A percentile compares a stretch with the other conserved stretches of the same genome.
phyloP scores from a whole-genome alignment of 768 basidiomycete species.

The Pisolithus albus region DNA sequence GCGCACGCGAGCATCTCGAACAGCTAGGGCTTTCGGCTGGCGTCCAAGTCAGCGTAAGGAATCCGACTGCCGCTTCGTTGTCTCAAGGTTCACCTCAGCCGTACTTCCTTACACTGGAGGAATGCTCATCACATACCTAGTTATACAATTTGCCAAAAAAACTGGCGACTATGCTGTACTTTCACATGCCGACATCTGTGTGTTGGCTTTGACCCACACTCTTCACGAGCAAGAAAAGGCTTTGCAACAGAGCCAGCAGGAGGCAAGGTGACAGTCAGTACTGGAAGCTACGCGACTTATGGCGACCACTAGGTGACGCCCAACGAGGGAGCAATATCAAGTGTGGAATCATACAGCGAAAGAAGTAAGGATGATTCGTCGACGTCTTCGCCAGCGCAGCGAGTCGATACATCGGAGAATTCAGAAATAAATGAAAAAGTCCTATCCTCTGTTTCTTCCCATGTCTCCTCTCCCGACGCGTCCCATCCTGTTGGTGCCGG shows the following conservation, averaged over 20 bases:
- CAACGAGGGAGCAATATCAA: neutral
- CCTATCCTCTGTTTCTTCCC: slow-evolving; percentile 4
- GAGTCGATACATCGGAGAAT: slow-evolving; percentile 1
- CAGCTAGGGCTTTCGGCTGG: slow-evolving; percentile 69
- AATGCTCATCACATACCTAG: slow-evolving; percentile 36
- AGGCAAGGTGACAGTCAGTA: neutral
- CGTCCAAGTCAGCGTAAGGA: slow-evolving; percentile 63
- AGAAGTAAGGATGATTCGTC: slow-evolving; percentile 3
- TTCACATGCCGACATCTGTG: slow-evolving; percentile 84
- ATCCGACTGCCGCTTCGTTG: slow-evolving; percentile 65
- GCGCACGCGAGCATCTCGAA: slow-evolving; percentile 82
- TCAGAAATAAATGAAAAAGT: neutral
- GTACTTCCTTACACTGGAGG: neutral
- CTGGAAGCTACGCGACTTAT: neutral
- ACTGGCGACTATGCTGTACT: slow-evolving; percentile 94
- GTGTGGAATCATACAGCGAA: neutral
- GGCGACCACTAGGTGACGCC: slow-evolving; percentile 6
- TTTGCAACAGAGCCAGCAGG: neutral
- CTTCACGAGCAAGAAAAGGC: slow-evolving; percentile 52
- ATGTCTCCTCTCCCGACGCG: neutral
- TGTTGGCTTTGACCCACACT: slow-evolving; percentile 82
- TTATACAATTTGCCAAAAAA: slow-evolving; percentile 87
- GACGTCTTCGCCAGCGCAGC: neutral
- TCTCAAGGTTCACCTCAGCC: slow-evolving; percentile 42
- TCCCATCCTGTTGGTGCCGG: no score